Conservation (phyloP, 148 eudicot genomes). For the Vaccinium darrowii region DNA sequence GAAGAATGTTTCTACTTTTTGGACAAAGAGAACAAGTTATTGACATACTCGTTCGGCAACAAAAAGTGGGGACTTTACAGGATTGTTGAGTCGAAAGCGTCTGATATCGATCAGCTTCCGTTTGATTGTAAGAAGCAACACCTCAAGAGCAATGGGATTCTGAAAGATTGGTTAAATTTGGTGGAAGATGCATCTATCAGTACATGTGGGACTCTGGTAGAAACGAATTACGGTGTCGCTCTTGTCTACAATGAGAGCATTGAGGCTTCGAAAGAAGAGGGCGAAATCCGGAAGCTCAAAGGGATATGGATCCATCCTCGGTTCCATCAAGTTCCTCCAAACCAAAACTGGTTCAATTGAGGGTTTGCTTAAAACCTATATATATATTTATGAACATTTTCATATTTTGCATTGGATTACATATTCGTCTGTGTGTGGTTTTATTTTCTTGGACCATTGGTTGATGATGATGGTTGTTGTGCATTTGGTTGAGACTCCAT, state of each 20-base stretch:
- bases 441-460: background rate
- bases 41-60: slow-evolving; percentile 8
- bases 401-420: background rate
- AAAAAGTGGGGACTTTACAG: background rate
- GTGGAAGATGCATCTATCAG: slow-evolving; percentile 12
- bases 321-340: slow-evolving; percentile 19
- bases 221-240: background rate
- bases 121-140: background rate
- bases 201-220: slow-evolving; percentile 17
- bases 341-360: slow-evolving; percentile 13
- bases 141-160: background rate
- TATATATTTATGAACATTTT: background rate
- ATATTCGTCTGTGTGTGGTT: background rate
- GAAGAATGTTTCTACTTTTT: slow-evolving; percentile 14
- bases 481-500: background rate
- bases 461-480: background rate
- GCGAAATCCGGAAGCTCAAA: background rate
- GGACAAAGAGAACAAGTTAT: background rate
- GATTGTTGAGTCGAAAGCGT: background rate
- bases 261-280: background rate
- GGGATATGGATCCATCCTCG: slow-evolving; percentile 34
- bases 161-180: slow-evolving; percentile 5
- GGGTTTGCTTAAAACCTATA: background rate
- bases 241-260: background rate
- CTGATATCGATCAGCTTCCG: background rate